Evolutionary conservation across 371 early-diverging fungal genomes (phyloP).

Genomic region (Choanephora cucurbitarum): DNA sequence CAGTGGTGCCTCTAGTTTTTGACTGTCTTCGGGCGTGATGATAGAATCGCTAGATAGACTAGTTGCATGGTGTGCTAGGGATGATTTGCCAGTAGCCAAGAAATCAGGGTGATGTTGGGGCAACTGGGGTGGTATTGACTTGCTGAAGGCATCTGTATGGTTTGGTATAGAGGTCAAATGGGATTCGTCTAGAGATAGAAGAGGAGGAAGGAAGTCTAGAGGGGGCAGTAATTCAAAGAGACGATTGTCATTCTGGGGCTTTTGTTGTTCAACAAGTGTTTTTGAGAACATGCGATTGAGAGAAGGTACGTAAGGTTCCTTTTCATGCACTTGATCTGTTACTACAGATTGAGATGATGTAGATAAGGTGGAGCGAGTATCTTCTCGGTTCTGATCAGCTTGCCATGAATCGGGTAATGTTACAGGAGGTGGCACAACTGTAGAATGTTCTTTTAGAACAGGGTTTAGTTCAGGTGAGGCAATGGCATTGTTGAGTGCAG

Average conservation of each 20-base stretch:
- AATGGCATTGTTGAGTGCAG: slow-evolving; percentile 11
- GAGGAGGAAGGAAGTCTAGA: slow-evolving; percentile 10
- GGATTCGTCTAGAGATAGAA: slow-evolving; percentile 17
- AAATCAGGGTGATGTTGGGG: slow-evolving; percentile 19
- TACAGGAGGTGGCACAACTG: slow-evolving; percentile 12
- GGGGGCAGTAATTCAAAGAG: slow-evolving; percentile 19
- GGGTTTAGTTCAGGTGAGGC: slow-evolving; percentile 16
- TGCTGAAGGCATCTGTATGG: not conserved
- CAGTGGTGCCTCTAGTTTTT: not conserved
- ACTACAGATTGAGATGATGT: not conserved
- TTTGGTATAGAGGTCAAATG: slow-evolving; percentile 9
- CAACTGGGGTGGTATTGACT: slow-evolving; percentile 10
- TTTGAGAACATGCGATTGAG: slow-evolving; percentile 18
- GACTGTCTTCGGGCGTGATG: not conserved
- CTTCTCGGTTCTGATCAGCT: slow-evolving; percentile 4
- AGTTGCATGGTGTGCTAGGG: slow-evolving; percentile 16
- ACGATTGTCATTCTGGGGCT: not conserved
- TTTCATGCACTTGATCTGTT: not conserved
- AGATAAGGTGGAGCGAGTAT: not conserved
- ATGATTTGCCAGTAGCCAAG: slow-evolving; percentile 4
- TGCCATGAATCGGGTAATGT: slow-evolving; percentile 19
- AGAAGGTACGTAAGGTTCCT: not conserved
- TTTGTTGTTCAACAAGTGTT: slow-evolving; percentile 17
- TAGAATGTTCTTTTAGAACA: slow-evolving; percentile 1
- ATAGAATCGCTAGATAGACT: not conserved